Evolutionary conservation across 1,284 basidiomycete species (phyloP).

Genomic region (Rhodotorula mucilaginosa): DNA sequence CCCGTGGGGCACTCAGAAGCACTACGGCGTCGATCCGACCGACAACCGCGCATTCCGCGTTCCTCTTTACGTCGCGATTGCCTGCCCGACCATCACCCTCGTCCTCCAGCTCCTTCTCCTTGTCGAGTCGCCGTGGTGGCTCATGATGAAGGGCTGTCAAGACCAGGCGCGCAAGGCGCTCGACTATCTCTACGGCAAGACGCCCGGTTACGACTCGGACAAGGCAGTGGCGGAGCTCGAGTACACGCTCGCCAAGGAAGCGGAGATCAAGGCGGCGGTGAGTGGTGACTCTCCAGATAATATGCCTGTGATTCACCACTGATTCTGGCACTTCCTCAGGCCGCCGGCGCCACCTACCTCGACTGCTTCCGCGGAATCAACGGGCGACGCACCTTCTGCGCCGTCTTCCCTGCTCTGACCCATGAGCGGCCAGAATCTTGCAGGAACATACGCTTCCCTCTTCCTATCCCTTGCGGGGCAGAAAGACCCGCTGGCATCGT

Average conservation of each 20-base stretch:
- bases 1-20: constrained; percentile 27
- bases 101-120: constrained; percentile 27
- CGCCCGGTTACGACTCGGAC: constrained; percentile 18
- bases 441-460: constrained; percentile 17
- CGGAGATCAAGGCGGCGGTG: constrained; percentile 9
- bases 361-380: constrained; percentile 3
- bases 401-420: constrained; percentile 35
- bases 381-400: constrained; percentile 17
- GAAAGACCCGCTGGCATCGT: constrained; percentile 29
- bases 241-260: constrained; percentile 38
- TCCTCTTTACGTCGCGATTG: constrained; percentile 38
- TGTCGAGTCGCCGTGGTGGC: constrained; percentile 13
- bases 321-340: too few species aligned
- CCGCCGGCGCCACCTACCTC: constrained; percentile 2
- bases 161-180: constrained; percentile 4
- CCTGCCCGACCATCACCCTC: constrained; percentile 31
- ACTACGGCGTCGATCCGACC: constrained; percentile 9
- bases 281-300: too few species aligned
- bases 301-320: too few species aligned
- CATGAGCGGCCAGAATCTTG: constrained; percentile 35
- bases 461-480: constrained; percentile 38
- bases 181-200: neutral
- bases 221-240: constrained; percentile 18
- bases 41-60: constrained; percentile 16
- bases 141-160: neutral